Conservation (phyloP, 495 filamentous ascomycete species). For the Aspergillus sclerotiicarbonarius region DNA sequence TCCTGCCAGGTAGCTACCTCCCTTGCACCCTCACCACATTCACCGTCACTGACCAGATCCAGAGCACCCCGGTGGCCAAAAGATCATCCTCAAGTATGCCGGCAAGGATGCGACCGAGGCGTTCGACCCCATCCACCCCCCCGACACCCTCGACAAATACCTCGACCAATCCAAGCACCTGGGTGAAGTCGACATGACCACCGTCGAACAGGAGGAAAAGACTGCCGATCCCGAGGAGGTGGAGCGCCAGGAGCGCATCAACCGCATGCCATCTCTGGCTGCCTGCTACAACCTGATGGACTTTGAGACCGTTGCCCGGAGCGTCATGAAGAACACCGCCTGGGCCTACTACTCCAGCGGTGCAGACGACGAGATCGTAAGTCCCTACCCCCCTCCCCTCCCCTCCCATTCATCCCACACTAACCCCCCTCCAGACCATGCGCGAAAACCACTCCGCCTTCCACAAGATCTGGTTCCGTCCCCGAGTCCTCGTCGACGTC, state of each 20-base stretch:
- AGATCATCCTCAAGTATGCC: conserved; percentile 80
- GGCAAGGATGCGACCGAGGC: conserved; percentile 81
- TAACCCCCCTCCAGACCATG: conserved; percentile 65
- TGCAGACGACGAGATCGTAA: conserved; percentile 94
- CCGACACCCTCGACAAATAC: conserved; percentile 74
- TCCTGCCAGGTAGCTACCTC: conserved; percentile 65
- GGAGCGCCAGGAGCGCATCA: conserved; percentile 71
- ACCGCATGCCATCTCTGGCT: conserved; percentile 74
- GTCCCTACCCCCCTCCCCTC: conserved; percentile 20
- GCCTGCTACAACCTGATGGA: conserved; percentile 95
- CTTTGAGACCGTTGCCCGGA: conserved; percentile 85
- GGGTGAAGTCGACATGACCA: conserved; percentile 87
- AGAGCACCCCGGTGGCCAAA: conserved; percentile 83
- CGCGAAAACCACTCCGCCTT: conserved; percentile 95
- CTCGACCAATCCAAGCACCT: conserved; percentile 83
- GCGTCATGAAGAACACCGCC: conserved; percentile 89
- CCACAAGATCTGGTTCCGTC: conserved; percentile 97
- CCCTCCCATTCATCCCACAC: not conserved
- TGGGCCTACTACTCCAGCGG: conserved; percentile 98
- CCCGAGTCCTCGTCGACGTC: conserved; percentile 80
- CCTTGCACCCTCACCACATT: not conserved
- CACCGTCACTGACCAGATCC: conserved; percentile 2
- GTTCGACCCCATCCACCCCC: conserved; percentile 92
- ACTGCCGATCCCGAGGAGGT: conserved; percentile 72
- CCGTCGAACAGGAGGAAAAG: conserved; percentile 71